These are phyloP conservation scores for Amanita phalloides DNA, from an alignment of 768 basidiomycete genomes.

Conservation along the genomic window DNA sequence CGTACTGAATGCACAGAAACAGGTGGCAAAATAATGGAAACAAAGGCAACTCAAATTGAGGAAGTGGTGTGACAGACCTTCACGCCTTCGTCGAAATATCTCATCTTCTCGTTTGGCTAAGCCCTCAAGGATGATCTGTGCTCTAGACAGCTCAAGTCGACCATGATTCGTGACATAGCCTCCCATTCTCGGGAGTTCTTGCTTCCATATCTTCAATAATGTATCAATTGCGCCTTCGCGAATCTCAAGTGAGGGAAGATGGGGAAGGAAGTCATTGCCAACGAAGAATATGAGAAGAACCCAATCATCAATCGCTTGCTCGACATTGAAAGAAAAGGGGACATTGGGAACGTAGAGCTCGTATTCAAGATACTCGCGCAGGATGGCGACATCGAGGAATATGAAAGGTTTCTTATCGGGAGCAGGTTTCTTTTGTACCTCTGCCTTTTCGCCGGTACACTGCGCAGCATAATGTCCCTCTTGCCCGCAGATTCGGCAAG, in stretches of 20 bases:
- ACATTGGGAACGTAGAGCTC: conserved; percentile 78
- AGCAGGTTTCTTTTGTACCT: conserved; percentile 55
- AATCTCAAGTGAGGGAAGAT: conserved; percentile 96
- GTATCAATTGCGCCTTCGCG: conserved; percentile 99
- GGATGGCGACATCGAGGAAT: conserved; percentile 92
- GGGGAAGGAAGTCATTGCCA: conserved; percentile 98
- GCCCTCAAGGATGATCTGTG: conserved; percentile 92
- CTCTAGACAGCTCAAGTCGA: conserved; percentile 71
- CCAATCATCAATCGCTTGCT: conserved; percentile 99
- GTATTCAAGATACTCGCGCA: conserved; percentile 96
- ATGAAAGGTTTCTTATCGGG: conserved; percentile 93
- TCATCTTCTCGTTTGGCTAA: conserved; percentile 92
- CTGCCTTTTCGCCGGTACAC: conserved; percentile 75
- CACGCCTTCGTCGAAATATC: conserved; percentile 85
- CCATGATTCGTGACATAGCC: conserved; percentile 96
- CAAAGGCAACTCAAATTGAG: conserved; percentile 8
- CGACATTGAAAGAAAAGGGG: conserved; percentile 84
- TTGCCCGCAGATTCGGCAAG: conserved; percentile 90
- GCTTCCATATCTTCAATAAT: conserved; percentile 90
- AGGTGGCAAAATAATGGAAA: conserved; percentile 8
- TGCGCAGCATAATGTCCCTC: conserved; percentile 93
- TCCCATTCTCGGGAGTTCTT: conserved; percentile 89
- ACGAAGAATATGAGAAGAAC: conserved; percentile 99
- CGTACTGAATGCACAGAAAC: conserved; percentile 8
- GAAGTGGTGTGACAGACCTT: conserved; percentile 51